Evolutionary conservation across 208 protist genomes (phyloP).

Genomic region (Trypanosoma brucei): DNA sequence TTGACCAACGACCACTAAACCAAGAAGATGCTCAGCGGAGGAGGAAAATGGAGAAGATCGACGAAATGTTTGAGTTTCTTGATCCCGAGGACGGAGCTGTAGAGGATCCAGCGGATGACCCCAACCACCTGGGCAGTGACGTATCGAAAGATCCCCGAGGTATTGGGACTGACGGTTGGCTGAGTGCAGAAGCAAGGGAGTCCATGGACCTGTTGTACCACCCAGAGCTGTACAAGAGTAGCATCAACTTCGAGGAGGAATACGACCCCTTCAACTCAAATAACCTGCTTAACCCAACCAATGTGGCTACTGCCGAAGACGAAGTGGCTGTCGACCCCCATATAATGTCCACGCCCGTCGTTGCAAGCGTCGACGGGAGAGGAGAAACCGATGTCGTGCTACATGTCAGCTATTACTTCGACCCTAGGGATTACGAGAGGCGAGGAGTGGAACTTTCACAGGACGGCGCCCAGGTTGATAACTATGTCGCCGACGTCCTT

Average conservation of each 20-base stretch:
- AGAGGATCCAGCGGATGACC: slow-evolving; percentile 17
- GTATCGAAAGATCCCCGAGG: background rate
- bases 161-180: slow-evolving; percentile 39
- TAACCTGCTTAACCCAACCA: slow-evolving; percentile 25
- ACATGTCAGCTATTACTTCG: slow-evolving; percentile 90
- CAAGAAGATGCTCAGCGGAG: background rate
- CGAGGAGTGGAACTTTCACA: slow-evolving; percentile 22
- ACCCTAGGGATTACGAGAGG: slow-evolving; percentile 38
- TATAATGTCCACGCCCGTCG: slow-evolving; percentile 80
- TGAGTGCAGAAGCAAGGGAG: slow-evolving; percentile 65
- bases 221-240: slow-evolving; percentile 51
- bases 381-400: slow-evolving; percentile 82
- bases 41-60: slow-evolving; percentile 18
- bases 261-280: slow-evolving; percentile 35
- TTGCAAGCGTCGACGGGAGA: slow-evolving; percentile 85
- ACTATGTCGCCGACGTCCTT: slow-evolving; percentile 88
- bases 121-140: background rate
- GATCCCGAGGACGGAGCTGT: slow-evolving; percentile 6
- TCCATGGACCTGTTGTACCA: slow-evolving; percentile 76
- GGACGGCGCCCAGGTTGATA: slow-evolving; percentile 35
- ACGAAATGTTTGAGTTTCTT: slow-evolving; percentile 2
- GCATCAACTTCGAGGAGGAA: slow-evolving; percentile 23
- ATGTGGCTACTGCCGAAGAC: slow-evolving; percentile 28
- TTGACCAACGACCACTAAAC: too few species aligned
- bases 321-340: slow-evolving; percentile 85